Evolutionary conservation across 345 rosid genomes (phyloP).

Genomic region (Kandelia obovata): DNA sequence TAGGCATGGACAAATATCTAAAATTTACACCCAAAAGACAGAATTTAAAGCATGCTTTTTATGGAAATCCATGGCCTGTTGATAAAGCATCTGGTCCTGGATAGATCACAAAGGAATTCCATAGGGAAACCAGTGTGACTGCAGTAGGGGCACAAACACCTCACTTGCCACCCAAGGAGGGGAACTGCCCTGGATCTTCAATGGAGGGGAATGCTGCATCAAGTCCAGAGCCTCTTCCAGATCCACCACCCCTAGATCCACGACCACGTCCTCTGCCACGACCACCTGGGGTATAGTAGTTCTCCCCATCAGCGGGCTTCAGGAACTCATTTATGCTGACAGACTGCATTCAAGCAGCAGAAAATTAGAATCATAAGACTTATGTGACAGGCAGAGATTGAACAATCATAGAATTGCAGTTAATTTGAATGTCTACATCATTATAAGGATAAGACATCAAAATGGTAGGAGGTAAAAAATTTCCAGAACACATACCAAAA

Average conservation of each 20-base stretch:
- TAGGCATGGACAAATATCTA: constrained; percentile 33
- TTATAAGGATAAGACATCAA: too few species aligned
- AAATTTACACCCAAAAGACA: constrained; percentile 44
- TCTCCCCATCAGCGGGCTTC: constrained; percentile 93
- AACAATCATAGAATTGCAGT: too few species aligned
- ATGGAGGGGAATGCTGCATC: constrained; percentile 60
- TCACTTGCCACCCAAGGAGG: constrained; percentile 88
- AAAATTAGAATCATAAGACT: neutral
- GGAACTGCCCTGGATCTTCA: constrained; percentile 83
- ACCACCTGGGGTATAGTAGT: constrained; percentile 41
- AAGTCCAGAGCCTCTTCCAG: constrained; percentile 25
- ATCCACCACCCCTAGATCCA: constrained; percentile 64
- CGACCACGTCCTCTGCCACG: constrained; percentile 77
- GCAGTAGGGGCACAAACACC: constrained; percentile 11
- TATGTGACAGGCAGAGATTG: neutral
- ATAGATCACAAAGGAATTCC: constrained; percentile 23
- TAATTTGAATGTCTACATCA: too few species aligned
- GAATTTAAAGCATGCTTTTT: constrained; percentile 24
- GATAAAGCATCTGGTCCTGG: constrained; percentile 16
- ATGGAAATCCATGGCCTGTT: constrained; percentile 30
- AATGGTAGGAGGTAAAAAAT: too few species aligned
- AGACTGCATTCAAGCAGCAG: constrained; percentile 39
- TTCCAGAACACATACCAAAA: too few species aligned
- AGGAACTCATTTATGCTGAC: constrained; percentile 90
- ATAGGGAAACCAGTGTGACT: constrained; percentile 1